phyloP scores from a whole-genome alignment of 768 basidiomycete species.

The Sutorius australiensis region DNA sequence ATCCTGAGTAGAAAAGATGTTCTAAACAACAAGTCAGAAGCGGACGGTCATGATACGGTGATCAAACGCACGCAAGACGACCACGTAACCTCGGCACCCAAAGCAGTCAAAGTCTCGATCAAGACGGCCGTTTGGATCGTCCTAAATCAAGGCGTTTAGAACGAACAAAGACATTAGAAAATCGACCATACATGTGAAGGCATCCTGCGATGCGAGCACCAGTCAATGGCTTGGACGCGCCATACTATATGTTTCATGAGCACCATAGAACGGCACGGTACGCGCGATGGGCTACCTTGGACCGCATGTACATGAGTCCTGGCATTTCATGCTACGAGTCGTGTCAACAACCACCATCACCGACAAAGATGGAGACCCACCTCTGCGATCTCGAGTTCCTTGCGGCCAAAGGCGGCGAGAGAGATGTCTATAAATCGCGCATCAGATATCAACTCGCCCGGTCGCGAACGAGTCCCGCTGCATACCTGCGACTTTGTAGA shows the following conservation, averaged over 20 bases:
- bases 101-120: constrained; percentile 93
- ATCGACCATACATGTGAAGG: constrained; percentile 80
- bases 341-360: constrained; percentile 12
- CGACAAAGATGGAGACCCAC: constrained; percentile 40
- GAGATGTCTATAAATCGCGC: constrained; percentile 62
- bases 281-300: constrained; percentile 56
- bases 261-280: constrained; percentile 2
- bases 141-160: constrained; percentile 45
- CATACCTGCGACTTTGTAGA: constrained; percentile 88
- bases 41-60: background rate
- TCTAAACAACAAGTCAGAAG: constrained; percentile 42
- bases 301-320: constrained; percentile 88
- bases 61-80: constrained; percentile 80
- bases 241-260: constrained; percentile 52
- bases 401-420: constrained; percentile 98
- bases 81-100: constrained; percentile 98
- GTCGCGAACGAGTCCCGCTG: background rate
- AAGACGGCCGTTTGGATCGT: constrained; percentile 98
- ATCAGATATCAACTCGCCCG: background rate
- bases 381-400: constrained; percentile 99
- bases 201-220: constrained; percentile 97
- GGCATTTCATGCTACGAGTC: constrained; percentile 81
- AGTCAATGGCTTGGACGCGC: constrained; percentile 76
- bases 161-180: background rate
- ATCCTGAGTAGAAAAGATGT: constrained; percentile 99